Evolutionary conservation across 2,329 filamentous ascomycete genomes (phyloP).

Genomic region (Verticillium nubilum): DNA sequence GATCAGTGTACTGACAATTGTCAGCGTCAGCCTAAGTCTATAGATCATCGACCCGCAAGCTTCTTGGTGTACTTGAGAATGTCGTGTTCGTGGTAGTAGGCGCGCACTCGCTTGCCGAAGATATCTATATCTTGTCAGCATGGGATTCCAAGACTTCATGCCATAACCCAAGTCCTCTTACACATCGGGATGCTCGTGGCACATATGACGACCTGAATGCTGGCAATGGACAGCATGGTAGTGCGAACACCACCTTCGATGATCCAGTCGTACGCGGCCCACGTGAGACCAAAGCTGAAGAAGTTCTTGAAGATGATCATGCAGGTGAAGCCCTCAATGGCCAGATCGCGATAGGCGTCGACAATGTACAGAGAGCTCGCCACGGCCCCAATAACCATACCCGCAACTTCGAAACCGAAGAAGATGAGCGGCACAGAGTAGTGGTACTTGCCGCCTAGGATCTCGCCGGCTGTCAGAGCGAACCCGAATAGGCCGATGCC

Average conservation of each 20-base stretch:
- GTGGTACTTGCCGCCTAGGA: constrained; percentile 49
- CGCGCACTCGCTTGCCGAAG: constrained; percentile 71
- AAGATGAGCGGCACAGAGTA: constrained; percentile 76
- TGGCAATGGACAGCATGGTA: constrained; percentile 65
- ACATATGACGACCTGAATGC: constrained; percentile 74
- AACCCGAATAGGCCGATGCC: constrained; percentile 80
- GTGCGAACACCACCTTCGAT: constrained; percentile 54
- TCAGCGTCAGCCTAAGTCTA: not conserved
- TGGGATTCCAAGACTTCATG: not conserved
- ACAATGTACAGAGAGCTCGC: constrained; percentile 83
- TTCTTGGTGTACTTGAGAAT: constrained; percentile 40
- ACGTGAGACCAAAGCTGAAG: constrained; percentile 82
- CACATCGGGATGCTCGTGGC: constrained; percentile 69
- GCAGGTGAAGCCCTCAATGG: constrained; percentile 84
- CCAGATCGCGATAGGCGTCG: constrained; percentile 85
- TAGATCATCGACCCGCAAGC: not conserved
- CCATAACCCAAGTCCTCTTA: constrained; percentile 44
- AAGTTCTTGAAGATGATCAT: constrained; percentile 93
- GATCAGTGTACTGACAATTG: not conserved
- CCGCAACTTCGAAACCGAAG: constrained; percentile 77
- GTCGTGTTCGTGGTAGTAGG: constrained; percentile 71
- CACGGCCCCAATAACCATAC: constrained; percentile 89
- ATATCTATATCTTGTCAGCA: constrained; percentile 48
- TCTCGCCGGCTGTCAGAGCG: constrained; percentile 63
- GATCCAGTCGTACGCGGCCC: constrained; percentile 80